These are phyloP conservation scores for Neurospora sp. DNA, from an alignment of 495 filamentous ascomycete genomes.

Conservation along the genomic window DNA sequence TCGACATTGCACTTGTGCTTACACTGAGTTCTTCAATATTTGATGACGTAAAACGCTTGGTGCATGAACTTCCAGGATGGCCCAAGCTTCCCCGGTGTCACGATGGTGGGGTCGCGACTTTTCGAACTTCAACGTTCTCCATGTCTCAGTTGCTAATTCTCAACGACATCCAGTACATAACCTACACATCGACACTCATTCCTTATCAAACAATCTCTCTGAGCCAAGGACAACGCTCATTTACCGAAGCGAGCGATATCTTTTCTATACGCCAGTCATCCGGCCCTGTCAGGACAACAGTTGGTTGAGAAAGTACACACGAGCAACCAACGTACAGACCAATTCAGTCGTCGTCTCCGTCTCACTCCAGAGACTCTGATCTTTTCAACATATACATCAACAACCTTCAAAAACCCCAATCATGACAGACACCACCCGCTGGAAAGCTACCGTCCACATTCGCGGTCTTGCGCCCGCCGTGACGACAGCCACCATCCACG, in stretches of 20 bases:
- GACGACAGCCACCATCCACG: slow-evolving; percentile 61
- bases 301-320: background rate
- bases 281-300: background rate
- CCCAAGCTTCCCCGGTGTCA: background rate
- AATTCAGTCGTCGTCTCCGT: background rate
- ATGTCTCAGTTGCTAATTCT: background rate
- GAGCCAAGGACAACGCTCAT: background rate
- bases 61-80: background rate
- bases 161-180: background rate
- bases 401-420: slow-evolving; percentile 11
- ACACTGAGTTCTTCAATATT: background rate
- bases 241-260: background rate
- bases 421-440: slow-evolving; percentile 73
- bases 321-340: background rate
- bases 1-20: background rate
- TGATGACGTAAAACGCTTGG: background rate
- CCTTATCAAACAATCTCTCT: background rate
- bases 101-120: background rate
- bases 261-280: background rate
- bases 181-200: background rate
- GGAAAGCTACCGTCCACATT: slow-evolving; percentile 85
- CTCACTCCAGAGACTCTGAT: background rate
- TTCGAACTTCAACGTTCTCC: background rate
- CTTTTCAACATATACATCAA: background rate
- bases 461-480: slow-evolving; percentile 79